Evolutionary conservation across 768 basidiomycete species (phyloP).

Genomic region (Dioszegia crocea): DNA sequence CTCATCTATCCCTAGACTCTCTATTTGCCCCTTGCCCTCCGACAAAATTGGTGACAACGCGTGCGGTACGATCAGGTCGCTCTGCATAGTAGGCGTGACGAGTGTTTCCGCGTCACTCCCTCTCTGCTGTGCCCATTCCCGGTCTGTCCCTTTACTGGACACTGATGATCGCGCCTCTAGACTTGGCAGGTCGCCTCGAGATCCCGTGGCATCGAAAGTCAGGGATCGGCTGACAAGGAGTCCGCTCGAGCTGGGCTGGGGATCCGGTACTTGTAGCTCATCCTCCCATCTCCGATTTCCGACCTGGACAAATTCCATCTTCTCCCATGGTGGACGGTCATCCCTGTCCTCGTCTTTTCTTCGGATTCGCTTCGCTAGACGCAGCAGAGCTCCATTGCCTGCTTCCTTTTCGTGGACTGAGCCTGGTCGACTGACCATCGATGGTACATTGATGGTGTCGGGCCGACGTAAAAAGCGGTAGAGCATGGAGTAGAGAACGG

Average conservation of each 20-base stretch:
- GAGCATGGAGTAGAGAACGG: constrained; percentile 39
- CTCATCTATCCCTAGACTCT: not conserved
- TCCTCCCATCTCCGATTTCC: constrained; percentile 10
- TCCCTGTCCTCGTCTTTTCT: constrained; percentile 11
- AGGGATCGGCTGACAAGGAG: not conserved
- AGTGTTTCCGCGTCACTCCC: constrained; percentile 10
- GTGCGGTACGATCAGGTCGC: not conserved
- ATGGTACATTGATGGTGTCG: constrained; percentile 43
- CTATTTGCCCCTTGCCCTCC: constrained; percentile 1
- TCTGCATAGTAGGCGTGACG: not conserved
- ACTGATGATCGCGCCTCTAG: not conserved
- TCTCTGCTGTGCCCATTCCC: not conserved
- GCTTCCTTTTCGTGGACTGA: not conserved
- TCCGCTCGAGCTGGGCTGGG: no score
- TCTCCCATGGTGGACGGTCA: constrained; percentile 39
- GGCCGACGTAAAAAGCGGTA: constrained; percentile 44
- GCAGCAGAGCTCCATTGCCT: not conserved
- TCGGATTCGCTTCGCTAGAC: not conserved
- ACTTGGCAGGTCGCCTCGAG: not conserved
- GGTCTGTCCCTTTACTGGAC: not conserved
- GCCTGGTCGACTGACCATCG: not conserved
- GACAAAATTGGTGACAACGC: constrained; percentile 13
- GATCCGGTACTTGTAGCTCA: not conserved
- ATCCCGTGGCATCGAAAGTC: not conserved
- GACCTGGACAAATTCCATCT: constrained; percentile 37